Percentiles rank a stretch among this genome's conserved stretches.
Evolutionary conservation across 2,329 filamentous ascomycete species (phyloP).

Genomic region (Dothideomycetes sp.): DNA sequence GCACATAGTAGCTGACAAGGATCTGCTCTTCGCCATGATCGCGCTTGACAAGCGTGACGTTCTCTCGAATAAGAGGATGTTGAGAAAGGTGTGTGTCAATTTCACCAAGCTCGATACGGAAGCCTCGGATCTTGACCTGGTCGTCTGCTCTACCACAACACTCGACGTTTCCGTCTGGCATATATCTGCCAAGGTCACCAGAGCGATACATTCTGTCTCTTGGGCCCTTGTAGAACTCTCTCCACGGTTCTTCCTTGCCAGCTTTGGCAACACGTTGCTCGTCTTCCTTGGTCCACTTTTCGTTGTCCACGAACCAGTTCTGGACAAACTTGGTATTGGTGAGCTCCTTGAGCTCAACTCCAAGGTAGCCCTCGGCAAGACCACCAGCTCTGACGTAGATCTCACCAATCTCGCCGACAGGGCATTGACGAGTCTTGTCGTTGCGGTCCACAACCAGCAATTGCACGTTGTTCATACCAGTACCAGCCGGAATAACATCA

Average conservation of each 20-base stretch:
- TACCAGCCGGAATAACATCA: constrained; percentile 72
- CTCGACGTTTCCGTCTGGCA: constrained; percentile 59
- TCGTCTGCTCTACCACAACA: constrained; percentile 72
- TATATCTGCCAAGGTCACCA: constrained; percentile 74
- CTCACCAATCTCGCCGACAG: constrained; percentile 72
- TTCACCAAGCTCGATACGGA: constrained; percentile 87
- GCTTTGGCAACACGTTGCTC: constrained; percentile 38
- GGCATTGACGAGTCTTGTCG: constrained; percentile 58
- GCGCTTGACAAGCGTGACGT: constrained; percentile 72
- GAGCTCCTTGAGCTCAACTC: constrained; percentile 44
- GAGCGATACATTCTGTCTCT: constrained; percentile 79
- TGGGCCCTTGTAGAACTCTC: constrained; percentile 66
- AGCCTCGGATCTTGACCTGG: constrained; percentile 93
- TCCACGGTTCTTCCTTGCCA: constrained; percentile 58
- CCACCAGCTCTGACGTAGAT: constrained; percentile 74
- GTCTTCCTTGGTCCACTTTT: constrained; percentile 57
- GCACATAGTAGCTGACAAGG: constrained; percentile 83
- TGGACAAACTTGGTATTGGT: constrained; percentile 67
- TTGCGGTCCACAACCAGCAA: constrained; percentile 69
- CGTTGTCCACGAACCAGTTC: constrained; percentile 77
- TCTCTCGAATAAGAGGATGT: constrained; percentile 68
- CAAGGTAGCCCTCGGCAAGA: constrained; percentile 70
- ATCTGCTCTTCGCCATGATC: constrained; percentile 77
- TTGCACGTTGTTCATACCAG: constrained; percentile 82
- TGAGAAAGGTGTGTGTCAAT: constrained; percentile 76